Evolutionary conservation across 257 asterid species (phyloP).

Genomic region (Primulina tabacum): DNA sequence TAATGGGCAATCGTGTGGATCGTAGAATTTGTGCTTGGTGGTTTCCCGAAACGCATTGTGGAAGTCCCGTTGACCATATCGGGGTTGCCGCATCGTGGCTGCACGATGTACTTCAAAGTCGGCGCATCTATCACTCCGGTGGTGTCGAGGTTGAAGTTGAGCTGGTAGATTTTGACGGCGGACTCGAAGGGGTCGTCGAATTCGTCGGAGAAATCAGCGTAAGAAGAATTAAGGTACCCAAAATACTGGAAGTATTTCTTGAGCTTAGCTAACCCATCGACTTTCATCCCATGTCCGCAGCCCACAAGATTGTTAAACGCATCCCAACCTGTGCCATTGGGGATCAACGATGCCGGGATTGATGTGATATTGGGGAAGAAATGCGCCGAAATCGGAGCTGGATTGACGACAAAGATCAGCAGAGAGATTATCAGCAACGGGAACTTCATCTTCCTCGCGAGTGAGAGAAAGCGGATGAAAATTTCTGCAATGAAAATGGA

Average conservation of each 20-base stretch:
- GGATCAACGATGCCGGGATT: constrained; percentile 27
- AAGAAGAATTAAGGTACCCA: constrained; percentile 54
- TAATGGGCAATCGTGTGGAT: too few species aligned
- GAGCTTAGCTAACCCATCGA: constrained; percentile 44
- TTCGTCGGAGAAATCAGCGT: constrained; percentile 52
- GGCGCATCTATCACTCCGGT: constrained; percentile 41
- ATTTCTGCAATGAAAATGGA: neutral
- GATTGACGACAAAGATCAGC: constrained; percentile 19
- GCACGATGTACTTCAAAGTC: constrained; percentile 43
- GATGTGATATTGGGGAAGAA: constrained; percentile 42
- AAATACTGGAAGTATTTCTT: constrained; percentile 64
- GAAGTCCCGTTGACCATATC: constrained; percentile 43
- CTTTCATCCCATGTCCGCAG: constrained; percentile 50
- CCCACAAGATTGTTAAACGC: constrained; percentile 45
- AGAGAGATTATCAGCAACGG: constrained; percentile 8
- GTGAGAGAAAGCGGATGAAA: neutral
- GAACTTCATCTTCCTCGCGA: constrained; percentile 23
- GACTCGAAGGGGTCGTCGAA: constrained; percentile 53
- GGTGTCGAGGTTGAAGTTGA: constrained; percentile 60
- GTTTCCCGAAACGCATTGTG: constrained; percentile 43
- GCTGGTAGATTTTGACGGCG: constrained; percentile 65
- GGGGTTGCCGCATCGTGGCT: constrained; percentile 60
- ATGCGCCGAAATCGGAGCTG: constrained; percentile 29
- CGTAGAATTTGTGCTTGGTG: constrained; percentile 16
- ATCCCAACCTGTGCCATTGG: constrained; percentile 55